These are phyloP conservation scores for Neonectria punicea DNA, from an alignment of 2,329 filamentous ascomycete genomes.

Conservation along the genomic window DNA sequence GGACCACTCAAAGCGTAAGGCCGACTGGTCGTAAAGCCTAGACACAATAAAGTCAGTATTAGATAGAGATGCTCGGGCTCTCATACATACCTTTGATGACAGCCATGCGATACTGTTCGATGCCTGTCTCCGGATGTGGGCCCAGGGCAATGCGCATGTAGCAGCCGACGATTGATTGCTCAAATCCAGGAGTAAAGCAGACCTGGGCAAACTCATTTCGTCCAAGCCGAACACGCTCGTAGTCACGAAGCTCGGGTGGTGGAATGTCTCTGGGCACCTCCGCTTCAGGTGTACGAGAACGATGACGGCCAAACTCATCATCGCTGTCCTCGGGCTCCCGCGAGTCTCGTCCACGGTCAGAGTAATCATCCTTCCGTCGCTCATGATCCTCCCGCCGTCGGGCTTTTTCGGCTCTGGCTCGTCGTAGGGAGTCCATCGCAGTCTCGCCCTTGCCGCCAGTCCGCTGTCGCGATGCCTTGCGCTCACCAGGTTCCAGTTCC, in stretches of 20 bases:
- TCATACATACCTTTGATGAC: conserved; percentile 79
- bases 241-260: conserved; percentile 79
- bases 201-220: conserved; percentile 88
- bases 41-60: conserved; percentile 39
- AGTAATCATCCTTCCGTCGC: conserved; percentile 66
- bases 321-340: conserved; percentile 76
- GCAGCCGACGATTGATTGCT: conserved; percentile 82
- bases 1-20: conserved; percentile 86
- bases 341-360: conserved; percentile 47
- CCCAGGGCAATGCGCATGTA: conserved; percentile 89
- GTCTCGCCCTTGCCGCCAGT: conserved; percentile 61
- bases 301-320: conserved; percentile 76
- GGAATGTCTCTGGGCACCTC: conserved; percentile 76
- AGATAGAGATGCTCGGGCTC: neutral
- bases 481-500: conserved; percentile 79
- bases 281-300: conserved; percentile 66
- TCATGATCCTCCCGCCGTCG: conserved; percentile 63
- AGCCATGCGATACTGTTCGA: conserved; percentile 87
- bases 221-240: conserved; percentile 85
- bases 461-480: conserved; percentile 78
- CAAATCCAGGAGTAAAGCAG: conserved; percentile 93
- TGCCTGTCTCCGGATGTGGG: conserved; percentile 75
- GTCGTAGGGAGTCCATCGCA: conserved; percentile 77
- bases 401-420: conserved; percentile 70
- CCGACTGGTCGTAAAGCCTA: conserved; percentile 80